Evolutionary conservation across 805 yeast genomes (phyloP).

Genomic region (Lachancea kluyveri): DNA sequence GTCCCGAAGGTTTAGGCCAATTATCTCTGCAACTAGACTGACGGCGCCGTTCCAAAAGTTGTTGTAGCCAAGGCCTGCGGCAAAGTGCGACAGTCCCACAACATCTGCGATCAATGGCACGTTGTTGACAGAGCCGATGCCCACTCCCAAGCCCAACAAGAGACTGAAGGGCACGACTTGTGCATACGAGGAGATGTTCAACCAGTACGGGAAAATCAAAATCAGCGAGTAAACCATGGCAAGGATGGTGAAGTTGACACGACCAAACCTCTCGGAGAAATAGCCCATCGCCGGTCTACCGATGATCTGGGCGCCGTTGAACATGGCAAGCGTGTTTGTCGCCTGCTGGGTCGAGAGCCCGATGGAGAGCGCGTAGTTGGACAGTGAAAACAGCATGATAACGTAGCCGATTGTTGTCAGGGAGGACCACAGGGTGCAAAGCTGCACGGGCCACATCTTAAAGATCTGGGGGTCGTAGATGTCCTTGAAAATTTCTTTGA

Average conservation of each 20-base stretch:
- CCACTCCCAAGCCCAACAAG: conserved; percentile 34
- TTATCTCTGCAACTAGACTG: conserved; percentile 40
- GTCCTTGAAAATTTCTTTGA: conserved; percentile 25
- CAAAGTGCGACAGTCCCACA: conserved; percentile 28
- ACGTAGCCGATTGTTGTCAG: conserved; percentile 36
- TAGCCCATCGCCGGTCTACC: conserved; percentile 47
- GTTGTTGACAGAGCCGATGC: conserved; percentile 30
- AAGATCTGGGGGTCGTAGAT: conserved; percentile 33
- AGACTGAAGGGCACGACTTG: conserved; percentile 32
- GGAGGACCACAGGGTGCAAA: conserved; percentile 34
- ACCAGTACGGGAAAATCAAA: conserved; percentile 35
- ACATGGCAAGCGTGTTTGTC: conserved; percentile 38
- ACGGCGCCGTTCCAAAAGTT: conserved; percentile 19
- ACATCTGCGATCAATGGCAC: conserved; percentile 31
- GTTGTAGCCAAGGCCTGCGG: conserved; percentile 27
- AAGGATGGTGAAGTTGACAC: conserved; percentile 38
- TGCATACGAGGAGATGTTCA: conserved; percentile 32
- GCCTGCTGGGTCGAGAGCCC: conserved; percentile 43
- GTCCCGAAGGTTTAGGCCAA: conserved; percentile 38
- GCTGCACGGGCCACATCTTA: conserved; percentile 26
- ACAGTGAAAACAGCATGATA: conserved; percentile 39
- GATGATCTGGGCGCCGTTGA: conserved; percentile 41
- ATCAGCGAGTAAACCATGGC: conserved; percentile 27
- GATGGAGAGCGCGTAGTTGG: conserved; percentile 40
- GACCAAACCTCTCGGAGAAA: conserved; percentile 39